Conservation (phyloP, 495 filamentous ascomycete species). For the Parathielavia appendiculata region DNA sequence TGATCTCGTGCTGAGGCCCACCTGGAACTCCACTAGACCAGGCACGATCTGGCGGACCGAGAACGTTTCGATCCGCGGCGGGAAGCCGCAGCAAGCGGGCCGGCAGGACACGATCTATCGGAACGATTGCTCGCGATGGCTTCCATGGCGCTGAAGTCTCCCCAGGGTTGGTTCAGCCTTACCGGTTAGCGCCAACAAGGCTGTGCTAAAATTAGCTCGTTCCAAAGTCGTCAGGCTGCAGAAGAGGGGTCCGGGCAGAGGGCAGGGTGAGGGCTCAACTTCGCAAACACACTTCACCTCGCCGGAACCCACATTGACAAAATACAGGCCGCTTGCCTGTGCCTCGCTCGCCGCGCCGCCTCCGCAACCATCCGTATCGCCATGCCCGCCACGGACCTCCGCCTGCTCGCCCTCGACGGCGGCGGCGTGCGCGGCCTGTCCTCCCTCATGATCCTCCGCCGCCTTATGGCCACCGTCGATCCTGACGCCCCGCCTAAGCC, state of each 20-base stretch:
- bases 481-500: conserved; percentile 41
- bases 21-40: too few species aligned
- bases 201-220: not conserved
- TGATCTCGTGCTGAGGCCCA: too few species aligned
- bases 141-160: not conserved
- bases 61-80: too few species aligned
- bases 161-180: not conserved
- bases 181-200: not conserved
- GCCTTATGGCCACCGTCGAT: conserved; percentile 47
- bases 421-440: conserved; percentile 53
- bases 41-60: too few species aligned
- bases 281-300: not conserved
- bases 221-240: not conserved
- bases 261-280: not conserved
- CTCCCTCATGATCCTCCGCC: conserved; percentile 45
- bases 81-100: too few species aligned
- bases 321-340: conserved; percentile 1
- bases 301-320: not conserved
- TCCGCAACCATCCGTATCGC: not conserved
- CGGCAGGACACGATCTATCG: not conserved
- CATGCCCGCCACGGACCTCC: conserved; percentile 7
- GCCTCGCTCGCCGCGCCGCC: not conserved
- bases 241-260: not conserved
- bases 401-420: conserved; percentile 41
- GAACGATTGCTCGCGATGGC: not conserved